Evolutionary conservation across 139 green algal species (phyloP), one percentile per base, ranked within the genome.

Genomic region (Haematococcus lacustris): DNA sequence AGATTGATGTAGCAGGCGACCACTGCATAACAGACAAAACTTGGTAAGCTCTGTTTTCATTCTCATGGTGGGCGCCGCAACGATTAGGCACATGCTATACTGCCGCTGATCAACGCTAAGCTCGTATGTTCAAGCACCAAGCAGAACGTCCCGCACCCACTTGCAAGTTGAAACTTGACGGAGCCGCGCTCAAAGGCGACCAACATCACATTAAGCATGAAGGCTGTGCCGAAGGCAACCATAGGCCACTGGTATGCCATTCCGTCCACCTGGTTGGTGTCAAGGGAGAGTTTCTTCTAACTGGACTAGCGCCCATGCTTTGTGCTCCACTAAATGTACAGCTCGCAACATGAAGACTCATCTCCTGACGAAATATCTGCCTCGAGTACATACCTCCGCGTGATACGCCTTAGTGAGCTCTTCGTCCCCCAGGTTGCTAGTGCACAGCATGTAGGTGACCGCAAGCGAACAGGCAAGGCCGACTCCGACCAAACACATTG

Each of bases 1-100:
- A 82, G 76, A 61, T 82, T 82, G 39, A 76, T 83, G 37, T 79
- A 79, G 62, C 66, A 75, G 0, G 74, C 74, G 3, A 85, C 53
- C 34, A 82, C 53, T 64, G 53, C 53, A 64, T 9, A 35, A 26
- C 53, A 30, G 53, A 9, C 23, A 30, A 64, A 21, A 30, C 21
- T 30, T 23, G 23, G 33, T 57, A 57, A 57, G 13, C 47, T 28
- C 47, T 28, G 13, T 28, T 13, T 13, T 13, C 21, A 13, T 57
- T 21, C 47, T 13, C 47, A 13, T 28, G 47, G 47, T 64, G 53
- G 17, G 53, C 53, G 26, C 26, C 4, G 4, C 23, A 35, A 35
- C 30, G 53, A 30, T 32, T 64, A 26, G 21, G 9, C 53, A 64
- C 47, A 57, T 57, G 53, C 9, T 23, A 23, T 64, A 26, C 53